Conservation (phyloP, 1,284 basidiomycete genomes). For the Rhodotorula sp. region DNA sequence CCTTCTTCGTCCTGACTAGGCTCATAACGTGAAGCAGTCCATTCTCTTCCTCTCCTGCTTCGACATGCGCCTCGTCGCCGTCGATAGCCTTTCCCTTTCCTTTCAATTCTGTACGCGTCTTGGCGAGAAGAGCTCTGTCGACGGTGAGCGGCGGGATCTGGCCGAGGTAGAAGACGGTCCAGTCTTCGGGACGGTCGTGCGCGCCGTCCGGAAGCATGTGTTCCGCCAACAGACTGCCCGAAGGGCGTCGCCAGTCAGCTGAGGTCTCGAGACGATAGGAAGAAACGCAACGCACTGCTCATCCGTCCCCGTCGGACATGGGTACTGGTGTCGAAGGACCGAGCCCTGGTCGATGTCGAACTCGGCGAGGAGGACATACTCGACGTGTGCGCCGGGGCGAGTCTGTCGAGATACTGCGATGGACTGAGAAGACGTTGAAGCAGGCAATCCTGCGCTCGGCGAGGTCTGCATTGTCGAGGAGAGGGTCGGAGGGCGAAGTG, state of each 20-base stretch:
- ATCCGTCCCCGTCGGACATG: conserved; percentile 84
- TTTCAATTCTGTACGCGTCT: conserved; percentile 11
- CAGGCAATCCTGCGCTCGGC: neutral
- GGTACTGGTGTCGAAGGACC: conserved; percentile 88
- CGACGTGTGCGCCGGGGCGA: conserved; percentile 52
- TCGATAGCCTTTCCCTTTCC: conserved; percentile 4
- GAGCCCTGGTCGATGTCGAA: conserved; percentile 93
- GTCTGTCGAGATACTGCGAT: neutral
- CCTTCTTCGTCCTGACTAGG: conserved; percentile 91
- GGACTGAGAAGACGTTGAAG: neutral
- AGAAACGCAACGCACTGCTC: conserved; percentile 65
- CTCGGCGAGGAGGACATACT: conserved; percentile 88
- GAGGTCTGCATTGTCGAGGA: neutral
- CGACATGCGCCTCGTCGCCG: neutral
- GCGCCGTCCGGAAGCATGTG: conserved; percentile 98
- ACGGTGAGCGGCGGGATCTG: conserved; percentile 84
- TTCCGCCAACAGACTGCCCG: conserved; percentile 78
- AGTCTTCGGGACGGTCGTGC: conserved; percentile 89
- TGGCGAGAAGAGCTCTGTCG: conserved; percentile 51
- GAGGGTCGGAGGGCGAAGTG: neutral
- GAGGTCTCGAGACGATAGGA: neutral
- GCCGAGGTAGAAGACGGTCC: conserved; percentile 98
- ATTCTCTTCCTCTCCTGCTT: neutral
- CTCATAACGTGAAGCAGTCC: conserved; percentile 89
- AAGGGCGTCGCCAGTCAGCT: neutral